Conservation (phyloP, 1,284 basidiomycete species). For the Phylloporus sp. region DNA sequence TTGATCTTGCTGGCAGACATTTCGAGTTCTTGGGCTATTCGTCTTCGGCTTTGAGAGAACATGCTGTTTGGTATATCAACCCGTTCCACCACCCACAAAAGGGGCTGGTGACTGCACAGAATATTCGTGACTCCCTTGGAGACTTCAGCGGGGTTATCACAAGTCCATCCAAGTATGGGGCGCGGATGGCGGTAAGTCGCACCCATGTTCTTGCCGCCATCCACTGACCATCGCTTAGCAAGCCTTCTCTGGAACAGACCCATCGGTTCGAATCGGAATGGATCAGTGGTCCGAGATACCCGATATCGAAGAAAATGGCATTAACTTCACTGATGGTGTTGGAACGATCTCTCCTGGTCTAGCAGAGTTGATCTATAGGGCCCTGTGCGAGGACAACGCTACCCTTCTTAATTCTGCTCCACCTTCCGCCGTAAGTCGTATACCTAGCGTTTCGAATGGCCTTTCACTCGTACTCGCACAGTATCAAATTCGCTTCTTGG, state of each 20-base stretch:
- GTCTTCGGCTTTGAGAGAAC: conserved; percentile 71
- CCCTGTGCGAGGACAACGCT: conserved; percentile 54
- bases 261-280: conserved; percentile 64
- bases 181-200: conserved; percentile 65
- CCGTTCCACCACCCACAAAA: conserved; percentile 59
- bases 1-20: conserved; percentile 69
- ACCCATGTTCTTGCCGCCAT: not conserved
- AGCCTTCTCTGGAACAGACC: conserved; percentile 83
- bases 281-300: conserved; percentile 66
- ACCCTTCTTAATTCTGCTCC: conserved; percentile 47
- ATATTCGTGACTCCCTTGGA: conserved; percentile 68
- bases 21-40: conserved; percentile 84
- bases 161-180: conserved; percentile 79
- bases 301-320: conserved; percentile 56
- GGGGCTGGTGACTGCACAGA: conserved; percentile 56
- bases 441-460: not conserved
- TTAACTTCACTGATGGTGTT: conserved; percentile 77
- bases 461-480: conserved; percentile 32
- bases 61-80: conserved; percentile 80
- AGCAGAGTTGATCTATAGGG: conserved; percentile 63
- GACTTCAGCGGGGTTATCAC: conserved; percentile 65
- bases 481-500: conserved; percentile 82
- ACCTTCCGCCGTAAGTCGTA: conserved; percentile 65
- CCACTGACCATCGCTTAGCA: conserved; percentile 48
- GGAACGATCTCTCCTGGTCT: conserved; percentile 76